Base-by-base conservation (phyloP, 768 basidiomycete genomes). In the Tricholoma hemisulphureum region DNA sequence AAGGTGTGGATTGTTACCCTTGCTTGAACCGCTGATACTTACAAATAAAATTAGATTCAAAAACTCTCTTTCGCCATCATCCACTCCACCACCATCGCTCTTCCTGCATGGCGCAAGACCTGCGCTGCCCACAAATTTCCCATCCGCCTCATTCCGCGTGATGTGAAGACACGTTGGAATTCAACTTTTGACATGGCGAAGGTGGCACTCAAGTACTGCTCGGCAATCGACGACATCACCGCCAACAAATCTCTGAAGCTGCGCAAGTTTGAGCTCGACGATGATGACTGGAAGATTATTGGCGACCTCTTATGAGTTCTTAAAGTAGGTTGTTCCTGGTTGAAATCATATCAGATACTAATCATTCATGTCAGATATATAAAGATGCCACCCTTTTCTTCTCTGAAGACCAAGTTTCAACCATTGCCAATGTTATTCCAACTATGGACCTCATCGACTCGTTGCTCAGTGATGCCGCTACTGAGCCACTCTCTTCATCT, bases 111-210 rank as follows among this genome's bases (percentile, higher is more conserved):
- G 58, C 26, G 26, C n/a, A 32, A 37, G 2, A 48, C 45, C 1
- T 24, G 68, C 0, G 34, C 11, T 58, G 7, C n/a, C 45, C 66
- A 1, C 50, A 32, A 2, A 10, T 8, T 10, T 23, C n/a, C 58
- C 58, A 10, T 41, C 39, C 11, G 39, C 39, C 39, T n/a, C 39
- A 65, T 72, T 55, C 72, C 70, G 5, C 57, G 69, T 3, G 69
- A 77, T 59, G 71, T 75, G 2, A 29, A 53, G n/a, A n/a, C n/a
- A n/a, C n/a, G n/a, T n/a, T n/a, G n/a, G n/a, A n/a, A n/a, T n/a
- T n/a, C n/a, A n/a, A n/a, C 66, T 0, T 75, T 59, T 48, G 60
- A 71, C 31, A 75, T 78, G 74, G 55, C 75, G 2, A 39, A 60
- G 34, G 34, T n/a, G n/a, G 65, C 67, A 0, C 6, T 70, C 1